These are phyloP conservation scores for Cadophora sp. DNA, from an alignment of 2,329 filamentous ascomycete species.

Conservation along the genomic window DNA sequence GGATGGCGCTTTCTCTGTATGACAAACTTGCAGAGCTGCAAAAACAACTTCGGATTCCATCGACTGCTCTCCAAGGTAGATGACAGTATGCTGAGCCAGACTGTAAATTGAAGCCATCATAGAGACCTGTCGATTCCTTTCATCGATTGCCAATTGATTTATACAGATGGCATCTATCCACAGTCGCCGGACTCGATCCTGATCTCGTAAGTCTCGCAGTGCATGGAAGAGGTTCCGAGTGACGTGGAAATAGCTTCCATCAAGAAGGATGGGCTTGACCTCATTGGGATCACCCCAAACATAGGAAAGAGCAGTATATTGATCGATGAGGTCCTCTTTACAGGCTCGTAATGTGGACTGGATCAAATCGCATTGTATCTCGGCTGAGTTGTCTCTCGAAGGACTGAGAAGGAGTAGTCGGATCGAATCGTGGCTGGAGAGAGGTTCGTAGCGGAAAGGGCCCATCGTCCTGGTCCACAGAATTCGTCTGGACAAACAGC, in stretches of 20 bases:
- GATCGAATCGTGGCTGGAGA: not conserved
- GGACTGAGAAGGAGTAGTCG: not conserved
- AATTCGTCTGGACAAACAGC: not conserved
- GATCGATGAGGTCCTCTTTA: not conserved
- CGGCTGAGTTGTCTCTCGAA: not conserved
- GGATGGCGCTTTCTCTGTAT: not conserved
- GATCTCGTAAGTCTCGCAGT: not conserved
- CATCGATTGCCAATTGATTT: not conserved
- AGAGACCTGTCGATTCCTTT: not conserved
- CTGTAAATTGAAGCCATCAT: not conserved
- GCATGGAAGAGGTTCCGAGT: not conserved
- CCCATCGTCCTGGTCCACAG: not conserved
- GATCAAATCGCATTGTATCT: not conserved
- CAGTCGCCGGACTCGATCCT: not conserved
- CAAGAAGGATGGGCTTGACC: not conserved
- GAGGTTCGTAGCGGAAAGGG: not conserved
- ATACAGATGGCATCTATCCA: not conserved
- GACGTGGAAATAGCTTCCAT: not conserved
- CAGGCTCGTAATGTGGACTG: not conserved
- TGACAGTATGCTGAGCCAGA: not conserved
- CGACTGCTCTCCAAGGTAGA: not conserved
- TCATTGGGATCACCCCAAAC: not conserved
- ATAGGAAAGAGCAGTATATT: not conserved
- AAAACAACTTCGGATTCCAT: not conserved
- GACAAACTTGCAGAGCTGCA: not conserved